Evolutionary conservation across 2,329 filamentous ascomycete genomes (phyloP).

Genomic region (Elsinoe perseae): DNA sequence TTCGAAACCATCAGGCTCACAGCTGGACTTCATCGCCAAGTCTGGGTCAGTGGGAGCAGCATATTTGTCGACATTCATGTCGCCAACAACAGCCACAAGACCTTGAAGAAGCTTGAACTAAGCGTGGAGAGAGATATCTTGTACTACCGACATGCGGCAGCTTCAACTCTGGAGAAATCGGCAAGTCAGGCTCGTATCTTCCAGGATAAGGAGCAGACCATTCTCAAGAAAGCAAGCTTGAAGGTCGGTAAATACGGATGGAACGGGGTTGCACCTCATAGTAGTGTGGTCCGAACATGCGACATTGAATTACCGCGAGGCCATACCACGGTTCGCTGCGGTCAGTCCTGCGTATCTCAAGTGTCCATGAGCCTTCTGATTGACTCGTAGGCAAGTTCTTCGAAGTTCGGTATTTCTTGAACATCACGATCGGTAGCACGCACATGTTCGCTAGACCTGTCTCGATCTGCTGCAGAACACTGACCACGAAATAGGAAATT

Average conservation of each 20-base stretch:
- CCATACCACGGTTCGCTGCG: constrained; percentile 45
- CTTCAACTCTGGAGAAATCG: constrained; percentile 42
- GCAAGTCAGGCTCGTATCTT: constrained; percentile 46
- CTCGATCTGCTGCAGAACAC: neutral
- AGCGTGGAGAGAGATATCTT: constrained; percentile 46
- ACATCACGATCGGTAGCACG: constrained; percentile 40
- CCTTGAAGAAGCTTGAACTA: constrained; percentile 44
- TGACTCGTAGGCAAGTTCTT: constrained; percentile 44
- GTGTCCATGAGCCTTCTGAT: constrained; percentile 17
- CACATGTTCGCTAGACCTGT: constrained; percentile 31
- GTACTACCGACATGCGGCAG: constrained; percentile 45
- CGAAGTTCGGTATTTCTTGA: constrained; percentile 50
- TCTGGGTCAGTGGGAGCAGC: constrained; percentile 50
- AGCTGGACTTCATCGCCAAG: constrained; percentile 49
- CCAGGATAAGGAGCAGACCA: constrained; percentile 43
- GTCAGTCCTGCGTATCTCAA: constrained; percentile 24
- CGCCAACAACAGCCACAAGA: constrained; percentile 43
- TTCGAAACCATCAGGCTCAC: constrained; percentile 43
- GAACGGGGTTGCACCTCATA: constrained; percentile 41
- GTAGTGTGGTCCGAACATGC: constrained; percentile 42
- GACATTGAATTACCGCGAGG: constrained; percentile 45
- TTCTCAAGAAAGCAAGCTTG: constrained; percentile 37
- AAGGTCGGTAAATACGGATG: constrained; percentile 40
- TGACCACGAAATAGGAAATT: constrained; percentile 34
- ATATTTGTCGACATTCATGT: constrained; percentile 50